A percentile compares a stretch with the other conserved stretches of the same genome.
phyloP scores from a whole-genome alignment of 176 grass and related monocot genomes.

The Neostapfia colusana region DNA sequence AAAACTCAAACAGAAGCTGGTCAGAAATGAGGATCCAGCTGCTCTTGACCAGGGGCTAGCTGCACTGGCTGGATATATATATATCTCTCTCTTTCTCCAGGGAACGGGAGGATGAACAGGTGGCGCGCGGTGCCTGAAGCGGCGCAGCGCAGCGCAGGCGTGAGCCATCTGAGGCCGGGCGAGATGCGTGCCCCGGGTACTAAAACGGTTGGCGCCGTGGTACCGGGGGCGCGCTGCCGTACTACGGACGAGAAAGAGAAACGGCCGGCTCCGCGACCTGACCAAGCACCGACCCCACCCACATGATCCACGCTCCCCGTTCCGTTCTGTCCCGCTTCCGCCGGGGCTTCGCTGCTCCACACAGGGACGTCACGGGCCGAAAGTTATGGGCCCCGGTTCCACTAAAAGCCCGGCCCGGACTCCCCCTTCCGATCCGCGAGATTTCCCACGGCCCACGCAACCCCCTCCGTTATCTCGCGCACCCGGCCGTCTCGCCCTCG shows the following conservation, averaged over 20 bases:
- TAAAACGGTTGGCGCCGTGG: conserved; percentile 42
- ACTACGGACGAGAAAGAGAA: conserved; percentile 28
- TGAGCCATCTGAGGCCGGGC: background rate
- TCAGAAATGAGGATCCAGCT: background rate
- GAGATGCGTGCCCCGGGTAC: background rate
- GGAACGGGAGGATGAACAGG: background rate
- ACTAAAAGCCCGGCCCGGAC: background rate
- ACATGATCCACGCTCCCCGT: background rate
- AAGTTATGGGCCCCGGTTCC: background rate
- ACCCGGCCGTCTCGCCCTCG: background rate
- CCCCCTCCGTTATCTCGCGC: background rate
- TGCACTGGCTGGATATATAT: background rate
- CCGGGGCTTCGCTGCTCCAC: background rate
- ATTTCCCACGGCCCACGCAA: conserved; percentile 3
- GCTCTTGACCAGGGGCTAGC: background rate
- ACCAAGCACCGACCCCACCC: background rate
- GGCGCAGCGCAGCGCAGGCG: background rate
- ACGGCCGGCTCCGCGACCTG: background rate
- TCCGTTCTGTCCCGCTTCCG: too few species aligned
- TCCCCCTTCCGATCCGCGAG: background rate
- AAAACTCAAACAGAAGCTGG: background rate
- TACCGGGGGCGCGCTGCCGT: conserved; percentile 35
- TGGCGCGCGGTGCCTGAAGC: background rate
- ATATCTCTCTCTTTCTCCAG: too few species aligned
- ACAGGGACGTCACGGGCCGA: background rate